These are phyloP conservation scores for Senna tora DNA, from an alignment of 306 rosid genomes.

Conservation along the genomic window DNA sequence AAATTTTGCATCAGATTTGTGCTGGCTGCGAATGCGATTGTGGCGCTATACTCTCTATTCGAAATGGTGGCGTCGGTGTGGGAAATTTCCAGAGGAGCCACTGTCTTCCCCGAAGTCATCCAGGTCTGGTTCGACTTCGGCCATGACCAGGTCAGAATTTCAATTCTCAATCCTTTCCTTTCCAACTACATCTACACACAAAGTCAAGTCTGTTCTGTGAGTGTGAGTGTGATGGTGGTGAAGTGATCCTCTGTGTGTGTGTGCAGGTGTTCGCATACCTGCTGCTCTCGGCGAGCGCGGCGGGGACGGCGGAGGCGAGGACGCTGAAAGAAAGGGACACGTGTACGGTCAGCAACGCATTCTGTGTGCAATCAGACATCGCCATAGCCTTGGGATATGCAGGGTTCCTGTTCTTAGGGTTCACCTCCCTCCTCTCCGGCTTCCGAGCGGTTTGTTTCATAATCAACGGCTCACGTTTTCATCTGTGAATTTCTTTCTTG, in stretches of 20 bases:
- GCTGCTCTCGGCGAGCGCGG: conserved; percentile 82
- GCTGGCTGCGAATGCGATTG: conserved; percentile 86
- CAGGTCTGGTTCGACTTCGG: conserved; percentile 99
- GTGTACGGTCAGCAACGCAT: conserved; percentile 65
- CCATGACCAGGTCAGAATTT: conserved; percentile 86
- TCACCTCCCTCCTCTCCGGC: conserved; percentile 81
- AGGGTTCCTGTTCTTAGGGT: conserved; percentile 82
- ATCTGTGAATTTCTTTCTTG: conserved; percentile 32
- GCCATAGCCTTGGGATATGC: conserved; percentile 74
- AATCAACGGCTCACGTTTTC: conserved; percentile 92
- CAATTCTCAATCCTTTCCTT: neutral
- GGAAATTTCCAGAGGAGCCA: conserved; percentile 86
- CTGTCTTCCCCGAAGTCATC: conserved; percentile 79
- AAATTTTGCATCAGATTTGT: conserved; percentile 61
- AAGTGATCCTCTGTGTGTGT: conserved; percentile 40
- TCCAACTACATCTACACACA: neutral
- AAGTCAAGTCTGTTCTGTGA: neutral
- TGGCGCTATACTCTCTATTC: conserved; percentile 75
- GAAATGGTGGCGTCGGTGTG: conserved; percentile 89
- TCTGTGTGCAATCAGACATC: conserved; percentile 80
- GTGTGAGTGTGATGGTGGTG: neutral
- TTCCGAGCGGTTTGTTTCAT: conserved; percentile 85
- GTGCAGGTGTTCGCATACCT: conserved; percentile 89
- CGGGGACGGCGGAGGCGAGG: conserved; percentile 78
- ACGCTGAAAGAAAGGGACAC: conserved; percentile 60